Percentiles rank a stretch among this genome's conserved stretches.
Evolutionary conservation across 441 rosid genomes (phyloP).

Genomic region (Erodium moschatum): DNA sequence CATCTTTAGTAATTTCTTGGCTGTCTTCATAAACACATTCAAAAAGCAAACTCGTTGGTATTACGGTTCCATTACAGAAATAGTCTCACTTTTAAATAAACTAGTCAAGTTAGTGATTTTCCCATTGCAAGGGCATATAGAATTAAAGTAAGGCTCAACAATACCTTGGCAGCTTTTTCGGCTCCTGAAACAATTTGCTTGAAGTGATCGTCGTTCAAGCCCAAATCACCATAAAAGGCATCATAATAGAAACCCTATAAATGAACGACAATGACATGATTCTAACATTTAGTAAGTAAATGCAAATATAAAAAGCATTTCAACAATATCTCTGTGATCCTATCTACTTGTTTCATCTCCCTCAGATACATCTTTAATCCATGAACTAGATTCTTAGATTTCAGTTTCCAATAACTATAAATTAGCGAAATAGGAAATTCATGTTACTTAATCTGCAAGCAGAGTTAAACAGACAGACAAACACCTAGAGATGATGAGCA

Average conservation of each 20-base stretch:
- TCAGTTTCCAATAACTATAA: neutral
- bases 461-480: too few relatives aligned
- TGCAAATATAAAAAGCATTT: neutral
- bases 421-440: neutral
- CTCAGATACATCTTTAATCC: neutral
- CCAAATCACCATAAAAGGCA: slow-evolving; percentile 79
- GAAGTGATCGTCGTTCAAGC: slow-evolving; percentile 78
- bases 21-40: neutral
- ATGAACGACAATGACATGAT: neutral
- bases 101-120: neutral
- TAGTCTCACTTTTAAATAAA: neutral
- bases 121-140: too few relatives aligned
- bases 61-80: neutral
- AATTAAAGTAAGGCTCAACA: slow-evolving; percentile 17
- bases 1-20: neutral
- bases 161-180: slow-evolving; percentile 65
- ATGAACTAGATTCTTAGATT: neutral
- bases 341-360: neutral
- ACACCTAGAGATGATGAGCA: neutral
- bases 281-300: neutral
- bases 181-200: slow-evolving; percentile 61
- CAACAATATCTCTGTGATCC: neutral
- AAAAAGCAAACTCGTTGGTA: neutral
- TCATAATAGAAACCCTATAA: slow-evolving; percentile 93
- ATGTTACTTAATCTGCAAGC: neutral